Percentiles rank a stretch among this genome's conserved stretches.
These are phyloP conservation scores for Colletotrichum costaricense DNA, from an alignment of 2,329 filamentous ascomycete genomes.

Conservation along the genomic window DNA sequence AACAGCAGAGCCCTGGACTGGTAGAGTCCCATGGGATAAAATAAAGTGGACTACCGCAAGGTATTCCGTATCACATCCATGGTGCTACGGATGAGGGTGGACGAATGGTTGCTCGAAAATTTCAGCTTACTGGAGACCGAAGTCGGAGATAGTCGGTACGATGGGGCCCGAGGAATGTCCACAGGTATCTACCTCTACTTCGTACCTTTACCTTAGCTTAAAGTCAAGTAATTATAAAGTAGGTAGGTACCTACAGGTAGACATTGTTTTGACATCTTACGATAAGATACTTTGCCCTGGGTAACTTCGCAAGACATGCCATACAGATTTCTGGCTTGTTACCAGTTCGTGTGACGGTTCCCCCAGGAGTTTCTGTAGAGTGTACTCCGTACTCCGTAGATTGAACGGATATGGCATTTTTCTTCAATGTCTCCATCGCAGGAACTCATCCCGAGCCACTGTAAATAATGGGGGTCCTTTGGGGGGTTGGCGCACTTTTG, in stretches of 20 bases:
- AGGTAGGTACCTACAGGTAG: no score
- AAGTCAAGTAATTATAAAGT: no score
- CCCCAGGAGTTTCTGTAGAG: not conserved
- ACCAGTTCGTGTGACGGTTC: not conserved
- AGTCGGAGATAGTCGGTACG: slow-evolving; percentile 36
- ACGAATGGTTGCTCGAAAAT: slow-evolving; percentile 30
- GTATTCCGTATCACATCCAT: no score
- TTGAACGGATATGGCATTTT: not conserved
- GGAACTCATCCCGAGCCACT: not conserved
- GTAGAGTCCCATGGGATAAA: not conserved
- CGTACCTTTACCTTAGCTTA: not conserved
- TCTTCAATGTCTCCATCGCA: not conserved
- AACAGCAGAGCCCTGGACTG: no score
- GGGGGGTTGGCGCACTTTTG: not conserved
- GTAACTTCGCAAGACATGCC: not conserved
- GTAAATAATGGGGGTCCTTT: not conserved
- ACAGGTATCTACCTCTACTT: no score
- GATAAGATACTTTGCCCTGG: not conserved
- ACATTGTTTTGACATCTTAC: not conserved
- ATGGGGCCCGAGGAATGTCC: slow-evolving; percentile 25
- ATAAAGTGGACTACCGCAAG: slow-evolving; percentile 13
- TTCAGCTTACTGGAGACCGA: slow-evolving; percentile 34
- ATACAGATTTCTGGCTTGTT: not conserved
- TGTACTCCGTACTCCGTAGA: not conserved
- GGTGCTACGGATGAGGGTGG: not conserved